Evolutionary conservation across 179 eudicot genomes (phyloP).

Genomic region (Beta macrorhiza): DNA sequence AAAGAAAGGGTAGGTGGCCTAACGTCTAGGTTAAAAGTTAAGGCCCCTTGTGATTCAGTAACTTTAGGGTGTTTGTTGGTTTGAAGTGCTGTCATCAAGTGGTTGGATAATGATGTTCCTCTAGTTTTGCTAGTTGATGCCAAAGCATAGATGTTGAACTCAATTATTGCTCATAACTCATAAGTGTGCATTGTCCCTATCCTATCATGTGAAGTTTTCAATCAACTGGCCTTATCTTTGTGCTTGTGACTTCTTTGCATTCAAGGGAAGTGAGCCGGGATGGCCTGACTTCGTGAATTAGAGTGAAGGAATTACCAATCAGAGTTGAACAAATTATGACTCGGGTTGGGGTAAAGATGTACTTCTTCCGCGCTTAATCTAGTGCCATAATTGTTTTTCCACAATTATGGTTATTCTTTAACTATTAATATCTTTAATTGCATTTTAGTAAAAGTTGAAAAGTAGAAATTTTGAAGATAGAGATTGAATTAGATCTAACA

Average conservation of each 20-base stretch:
- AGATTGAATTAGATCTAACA: no score
- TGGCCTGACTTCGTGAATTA: neutral
- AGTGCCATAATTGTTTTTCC: no score
- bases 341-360: neutral
- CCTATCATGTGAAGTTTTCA: neutral
- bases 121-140: slow-evolving; percentile 13
- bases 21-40: slow-evolving; percentile 21
- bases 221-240: slow-evolving; percentile 1
- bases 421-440: no score
- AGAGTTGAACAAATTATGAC: neutral
- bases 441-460: no score
- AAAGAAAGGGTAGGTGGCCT: slow-evolving; percentile 30
- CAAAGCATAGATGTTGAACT: slow-evolving; percentile 17
- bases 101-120: slow-evolving; percentile 27
- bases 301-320: neutral
- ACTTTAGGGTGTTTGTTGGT: slow-evolving; percentile 12
- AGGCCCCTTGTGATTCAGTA: slow-evolving; percentile 25
- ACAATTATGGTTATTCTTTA: no score
- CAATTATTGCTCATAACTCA: slow-evolving; percentile 14
- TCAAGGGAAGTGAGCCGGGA: neutral
- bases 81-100: slow-evolving; percentile 26
- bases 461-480: no score
- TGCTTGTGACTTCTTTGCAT: neutral
- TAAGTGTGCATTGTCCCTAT: slow-evolving; percentile 9
- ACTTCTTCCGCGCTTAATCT: no score